A percentile compares a stretch with the other conserved stretches of the same genome.
Conservation (phyloP, 2,329 filamentous ascomycete genomes). For the Aureobasidium sp. region DNA sequence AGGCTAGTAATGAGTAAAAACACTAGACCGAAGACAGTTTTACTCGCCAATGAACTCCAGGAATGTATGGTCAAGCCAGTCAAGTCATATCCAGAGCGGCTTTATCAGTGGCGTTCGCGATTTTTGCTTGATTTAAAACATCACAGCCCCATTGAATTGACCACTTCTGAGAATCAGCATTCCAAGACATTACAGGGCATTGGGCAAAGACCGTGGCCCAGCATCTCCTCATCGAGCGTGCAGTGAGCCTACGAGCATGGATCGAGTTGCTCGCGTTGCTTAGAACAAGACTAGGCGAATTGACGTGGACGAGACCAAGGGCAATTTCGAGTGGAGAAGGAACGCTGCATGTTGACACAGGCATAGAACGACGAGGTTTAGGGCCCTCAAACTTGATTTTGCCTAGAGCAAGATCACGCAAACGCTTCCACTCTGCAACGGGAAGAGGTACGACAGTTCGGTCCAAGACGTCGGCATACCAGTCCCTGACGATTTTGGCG, state of each 20-base stretch:
- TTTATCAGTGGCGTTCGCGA: not conserved
- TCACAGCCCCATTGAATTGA: constrained; percentile 28
- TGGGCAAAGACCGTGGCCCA: constrained; percentile 37
- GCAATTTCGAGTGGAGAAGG: not conserved
- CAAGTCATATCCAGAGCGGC: not conserved
- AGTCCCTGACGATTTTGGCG: constrained; percentile 36
- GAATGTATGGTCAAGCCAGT: not conserved
- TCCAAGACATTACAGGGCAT: constrained; percentile 37
- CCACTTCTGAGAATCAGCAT: constrained; percentile 28
- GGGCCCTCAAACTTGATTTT: constrained; percentile 22
- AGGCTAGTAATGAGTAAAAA: not conserved
- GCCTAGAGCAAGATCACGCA: constrained; percentile 35
- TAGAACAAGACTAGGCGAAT: not conserved
- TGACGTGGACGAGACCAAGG: not conserved
- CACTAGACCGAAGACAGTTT: not conserved
- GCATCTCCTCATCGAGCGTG: constrained; percentile 39
- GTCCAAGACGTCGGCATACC: constrained; percentile 38
- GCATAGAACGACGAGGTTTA: not conserved
- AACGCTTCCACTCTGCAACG: constrained; percentile 35
- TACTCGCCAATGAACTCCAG: not conserved
- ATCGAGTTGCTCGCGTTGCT: constrained; percentile 17
- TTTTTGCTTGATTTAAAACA: not conserved
- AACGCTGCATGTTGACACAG: not conserved
- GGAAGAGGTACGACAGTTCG: constrained; percentile 40
- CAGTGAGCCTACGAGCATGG: constrained; percentile 32